A percentile compares a stretch with the other conserved stretches of the same genome.
Conservation (phyloP, 2,329 filamentous ascomycete genomes). For the Aspergillus versicolor region DNA sequence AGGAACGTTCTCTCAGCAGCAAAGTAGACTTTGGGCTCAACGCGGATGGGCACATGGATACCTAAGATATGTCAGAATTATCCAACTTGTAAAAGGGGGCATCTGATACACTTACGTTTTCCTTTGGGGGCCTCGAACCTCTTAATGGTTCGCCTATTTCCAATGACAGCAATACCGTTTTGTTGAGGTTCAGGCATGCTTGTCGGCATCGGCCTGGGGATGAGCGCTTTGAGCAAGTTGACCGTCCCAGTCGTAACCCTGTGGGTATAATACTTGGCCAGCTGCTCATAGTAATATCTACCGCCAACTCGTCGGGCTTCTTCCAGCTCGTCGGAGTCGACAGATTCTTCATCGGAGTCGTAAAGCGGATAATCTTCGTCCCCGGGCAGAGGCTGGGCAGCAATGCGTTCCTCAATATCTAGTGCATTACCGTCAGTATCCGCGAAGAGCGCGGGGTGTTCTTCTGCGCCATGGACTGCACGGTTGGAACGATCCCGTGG, state of each 20-base stretch:
- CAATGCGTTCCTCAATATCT: slow-evolving; percentile 83
- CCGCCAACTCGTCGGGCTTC: slow-evolving; percentile 75
- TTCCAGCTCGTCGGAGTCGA: slow-evolving; percentile 72
- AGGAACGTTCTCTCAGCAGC: slow-evolving; percentile 95
- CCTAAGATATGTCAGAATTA: slow-evolving; percentile 48
- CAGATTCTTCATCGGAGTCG: slow-evolving; percentile 83
- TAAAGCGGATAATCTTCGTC: slow-evolving; percentile 82
- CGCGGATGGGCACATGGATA: slow-evolving; percentile 92
- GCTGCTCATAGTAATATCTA: slow-evolving; percentile 68
- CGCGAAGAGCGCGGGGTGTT: slow-evolving; percentile 50
- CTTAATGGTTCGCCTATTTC: slow-evolving; percentile 48
- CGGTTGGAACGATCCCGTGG: neutral
- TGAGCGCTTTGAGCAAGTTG: slow-evolving; percentile 45
- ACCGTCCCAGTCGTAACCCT: slow-evolving; percentile 48
- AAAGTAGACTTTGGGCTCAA: slow-evolving; percentile 97
- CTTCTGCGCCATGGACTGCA: slow-evolving; percentile 43
- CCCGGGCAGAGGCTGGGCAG: slow-evolving; percentile 55
- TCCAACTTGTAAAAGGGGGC: neutral
- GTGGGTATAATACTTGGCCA: slow-evolving; percentile 54
- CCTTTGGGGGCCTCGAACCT: slow-evolving; percentile 59
- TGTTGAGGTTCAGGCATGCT: slow-evolving; percentile 38
- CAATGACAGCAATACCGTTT: slow-evolving; percentile 40
- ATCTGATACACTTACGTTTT: slow-evolving; percentile 47
- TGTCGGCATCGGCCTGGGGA: slow-evolving; percentile 54
- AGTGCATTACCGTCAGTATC: slow-evolving; percentile 50